A percentile compares a stretch with the other conserved stretches of the same genome.
phyloP scores from a whole-genome alignment of 257 asterid genomes.

The Solanum medicagineum region DNA sequence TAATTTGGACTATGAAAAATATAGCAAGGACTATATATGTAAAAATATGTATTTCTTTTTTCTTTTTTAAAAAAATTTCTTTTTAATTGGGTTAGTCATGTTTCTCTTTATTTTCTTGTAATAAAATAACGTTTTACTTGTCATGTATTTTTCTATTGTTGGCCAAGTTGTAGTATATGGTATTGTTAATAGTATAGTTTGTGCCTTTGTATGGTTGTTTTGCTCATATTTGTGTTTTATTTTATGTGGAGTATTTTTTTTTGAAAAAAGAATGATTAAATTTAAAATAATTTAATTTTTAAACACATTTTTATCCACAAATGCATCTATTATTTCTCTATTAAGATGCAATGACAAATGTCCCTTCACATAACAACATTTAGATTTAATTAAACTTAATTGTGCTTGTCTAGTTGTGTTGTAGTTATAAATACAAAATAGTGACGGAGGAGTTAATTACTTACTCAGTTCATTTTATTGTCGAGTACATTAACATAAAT shows the following conservation, averaged over 20 bases:
- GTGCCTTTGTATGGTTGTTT: not conserved
- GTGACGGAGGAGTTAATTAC: too few relatives aligned
- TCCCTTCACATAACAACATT: not conserved
- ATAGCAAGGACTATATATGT: not conserved
- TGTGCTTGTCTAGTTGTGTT: not conserved
- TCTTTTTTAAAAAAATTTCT: too few relatives aligned
- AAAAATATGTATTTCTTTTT: not conserved
- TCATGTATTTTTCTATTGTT: not conserved
- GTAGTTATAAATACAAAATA: not conserved
- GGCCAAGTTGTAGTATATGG: not conserved
- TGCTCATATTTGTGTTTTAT: not conserved
- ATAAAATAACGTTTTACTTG: not conserved
- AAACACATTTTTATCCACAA: not conserved
- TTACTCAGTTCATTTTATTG: not conserved
- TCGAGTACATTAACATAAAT: too few relatives aligned
- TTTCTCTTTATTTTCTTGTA: not conserved
- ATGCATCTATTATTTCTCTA: not conserved
- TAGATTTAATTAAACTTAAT: not conserved
- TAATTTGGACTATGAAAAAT: not conserved
- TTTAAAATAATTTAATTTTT: not conserved
- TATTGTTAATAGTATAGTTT: not conserved
- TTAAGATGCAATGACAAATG: not conserved
- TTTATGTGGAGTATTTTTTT: not conserved
- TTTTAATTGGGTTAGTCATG: not conserved
- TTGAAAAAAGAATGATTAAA: not conserved